A percentile compares a stretch with the other conserved stretches of the same genome.
Evolutionary conservation across 371 early-diverging fungal species (phyloP).

Genomic region (Syncephalastrum sp.): DNA sequence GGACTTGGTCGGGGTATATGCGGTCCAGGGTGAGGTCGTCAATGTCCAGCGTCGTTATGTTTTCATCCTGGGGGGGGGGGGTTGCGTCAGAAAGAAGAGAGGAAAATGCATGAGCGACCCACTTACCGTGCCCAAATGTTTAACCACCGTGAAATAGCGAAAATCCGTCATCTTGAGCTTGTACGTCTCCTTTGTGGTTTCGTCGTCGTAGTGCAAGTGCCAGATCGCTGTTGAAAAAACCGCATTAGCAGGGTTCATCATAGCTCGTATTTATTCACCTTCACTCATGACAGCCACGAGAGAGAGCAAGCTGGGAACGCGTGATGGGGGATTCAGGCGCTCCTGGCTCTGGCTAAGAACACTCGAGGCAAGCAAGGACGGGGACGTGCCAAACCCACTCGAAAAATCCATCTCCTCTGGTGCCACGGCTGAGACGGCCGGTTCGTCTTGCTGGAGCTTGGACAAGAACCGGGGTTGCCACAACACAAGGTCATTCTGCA

Average conservation of each 20-base stretch:
- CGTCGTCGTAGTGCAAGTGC: constrained; percentile 26
- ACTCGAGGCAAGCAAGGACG: constrained; percentile 15
- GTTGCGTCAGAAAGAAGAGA: not conserved
- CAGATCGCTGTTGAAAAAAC: constrained; percentile 21
- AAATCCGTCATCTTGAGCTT: constrained; percentile 54
- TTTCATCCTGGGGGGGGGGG: constrained; percentile 36
- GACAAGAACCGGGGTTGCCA: constrained; percentile 59
- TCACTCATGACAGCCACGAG: constrained; percentile 38
- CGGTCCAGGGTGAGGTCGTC: constrained; percentile 47
- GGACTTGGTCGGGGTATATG: constrained; percentile 18
- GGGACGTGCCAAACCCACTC: not conserved
- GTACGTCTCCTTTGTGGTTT: constrained; percentile 20
- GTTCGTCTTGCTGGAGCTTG: not conserved
- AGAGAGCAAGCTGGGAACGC: constrained; percentile 26
- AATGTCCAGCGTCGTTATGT: constrained; percentile 56
- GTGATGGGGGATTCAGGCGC: constrained; percentile 11
- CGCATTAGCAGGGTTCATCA: not conserved
- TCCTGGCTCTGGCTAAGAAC: constrained; percentile 38
- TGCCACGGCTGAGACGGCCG: not conserved
- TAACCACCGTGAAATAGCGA: constrained; percentile 55
- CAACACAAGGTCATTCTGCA: constrained; percentile 67
- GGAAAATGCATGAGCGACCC: not conserved
- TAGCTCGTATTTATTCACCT: constrained; percentile 10
- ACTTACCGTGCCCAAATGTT: constrained; percentile 51
- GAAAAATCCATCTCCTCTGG: not conserved